phyloP scores from a whole-genome alignment of 140 eudicot genomes.

The Oenanthe javanica region DNA sequence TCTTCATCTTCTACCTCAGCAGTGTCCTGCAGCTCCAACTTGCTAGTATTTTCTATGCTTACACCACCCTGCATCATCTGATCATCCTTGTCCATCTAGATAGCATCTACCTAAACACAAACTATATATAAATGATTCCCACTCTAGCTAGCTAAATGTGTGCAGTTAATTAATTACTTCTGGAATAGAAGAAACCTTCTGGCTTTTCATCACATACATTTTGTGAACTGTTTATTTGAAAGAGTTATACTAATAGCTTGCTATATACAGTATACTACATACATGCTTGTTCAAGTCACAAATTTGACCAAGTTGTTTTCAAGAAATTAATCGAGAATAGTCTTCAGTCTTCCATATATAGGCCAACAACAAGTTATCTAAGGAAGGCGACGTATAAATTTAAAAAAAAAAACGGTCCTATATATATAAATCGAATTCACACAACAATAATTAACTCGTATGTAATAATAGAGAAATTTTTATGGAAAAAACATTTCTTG shows the following conservation, averaged over 20 bases:
- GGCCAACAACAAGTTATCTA: neutral
- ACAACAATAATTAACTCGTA: neutral
- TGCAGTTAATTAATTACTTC: neutral
- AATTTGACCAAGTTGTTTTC: neutral
- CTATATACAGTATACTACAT: neutral
- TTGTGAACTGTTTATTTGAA: neutral
- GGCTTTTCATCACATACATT: neutral
- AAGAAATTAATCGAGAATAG: neutral
- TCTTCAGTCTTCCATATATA: neutral
- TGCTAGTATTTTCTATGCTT: neutral
- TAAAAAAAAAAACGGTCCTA: no score
- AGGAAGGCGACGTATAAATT: neutral
- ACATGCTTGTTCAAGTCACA: neutral
- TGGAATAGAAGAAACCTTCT: slow-evolving; percentile 1
- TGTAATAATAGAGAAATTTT: no score
- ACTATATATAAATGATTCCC: neutral
- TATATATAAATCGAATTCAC: neutral
- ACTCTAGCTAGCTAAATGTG: neutral
- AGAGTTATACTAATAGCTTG: neutral
- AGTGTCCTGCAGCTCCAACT: neutral
- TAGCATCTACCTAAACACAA: neutral
- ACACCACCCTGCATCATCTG: neutral
- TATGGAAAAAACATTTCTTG: no score
- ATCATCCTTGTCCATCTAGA: slow-evolving; percentile 2
- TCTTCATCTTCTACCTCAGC: neutral